Conservation (phyloP, 345 rosid genomes). For the Turritis glabra region DNA sequence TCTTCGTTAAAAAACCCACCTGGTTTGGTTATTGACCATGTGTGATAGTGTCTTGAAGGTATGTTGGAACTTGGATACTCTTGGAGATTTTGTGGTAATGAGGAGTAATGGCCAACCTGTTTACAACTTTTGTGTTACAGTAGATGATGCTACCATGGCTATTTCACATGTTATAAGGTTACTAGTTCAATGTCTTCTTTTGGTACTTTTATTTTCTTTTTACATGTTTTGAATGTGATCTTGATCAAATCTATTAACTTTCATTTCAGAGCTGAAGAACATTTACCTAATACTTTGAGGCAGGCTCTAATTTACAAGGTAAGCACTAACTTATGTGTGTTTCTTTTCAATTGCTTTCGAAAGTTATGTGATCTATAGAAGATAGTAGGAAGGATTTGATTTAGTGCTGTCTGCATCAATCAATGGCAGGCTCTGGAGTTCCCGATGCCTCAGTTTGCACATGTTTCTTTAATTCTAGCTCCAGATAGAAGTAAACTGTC, state of each 20-base stretch:
- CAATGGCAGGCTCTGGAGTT: conserved; percentile 80
- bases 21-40: conserved; percentile 28
- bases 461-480: conserved; percentile 91
- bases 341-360: conserved; percentile 16
- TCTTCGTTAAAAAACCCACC: neutral
- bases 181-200: conserved; percentile 18
- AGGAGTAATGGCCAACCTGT: conserved; percentile 96
- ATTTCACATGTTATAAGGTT: conserved; percentile 96
- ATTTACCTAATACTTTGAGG: conserved; percentile 86
- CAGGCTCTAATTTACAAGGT: conserved; percentile 95
- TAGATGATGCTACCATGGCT: conserved; percentile 97
- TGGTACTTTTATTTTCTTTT: neutral
- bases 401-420: conserved; percentile 21
- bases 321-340: conserved; percentile 19
- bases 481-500: conserved; percentile 94
- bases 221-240: conserved; percentile 7
- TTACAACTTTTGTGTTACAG: conserved; percentile 92
- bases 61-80: conserved; percentile 88
- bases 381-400: conserved; percentile 14
- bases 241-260: conserved; percentile 21
- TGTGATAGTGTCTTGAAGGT: conserved; percentile 79
- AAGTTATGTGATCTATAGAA: conserved; percentile 22
- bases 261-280: conserved; percentile 86
- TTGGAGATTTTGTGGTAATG: conserved; percentile 95
- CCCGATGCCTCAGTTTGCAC: conserved; percentile 87